phyloP scores from a whole-genome alignment of 495 filamentous ascomycete species.

The Neurospora tetraspora region DNA sequence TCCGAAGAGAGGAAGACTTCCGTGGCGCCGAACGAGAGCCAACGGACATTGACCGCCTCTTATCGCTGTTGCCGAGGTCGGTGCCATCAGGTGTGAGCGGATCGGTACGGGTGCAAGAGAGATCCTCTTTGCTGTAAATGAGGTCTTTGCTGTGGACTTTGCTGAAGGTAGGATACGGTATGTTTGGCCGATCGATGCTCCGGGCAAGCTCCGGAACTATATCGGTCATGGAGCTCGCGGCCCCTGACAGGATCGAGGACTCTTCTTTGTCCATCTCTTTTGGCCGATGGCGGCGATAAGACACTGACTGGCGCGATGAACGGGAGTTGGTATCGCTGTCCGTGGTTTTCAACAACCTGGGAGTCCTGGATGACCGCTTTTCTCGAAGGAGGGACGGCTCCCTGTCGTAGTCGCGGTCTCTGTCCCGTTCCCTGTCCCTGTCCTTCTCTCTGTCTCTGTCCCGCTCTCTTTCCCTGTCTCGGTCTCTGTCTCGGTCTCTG shows the following conservation, averaged over 20 bases:
- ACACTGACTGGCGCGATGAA: slow-evolving; percentile 16
- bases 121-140: slow-evolving; percentile 51
- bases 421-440: slow-evolving; percentile 8
- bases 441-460: background rate
- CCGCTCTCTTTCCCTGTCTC: background rate
- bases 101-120: slow-evolving; percentile 32
- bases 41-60: slow-evolving; percentile 30
- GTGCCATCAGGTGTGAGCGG: slow-evolving; percentile 73
- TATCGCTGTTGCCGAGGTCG: slow-evolving; percentile 51
- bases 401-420: background rate
- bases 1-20: slow-evolving; percentile 20
- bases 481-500: slow-evolving; percentile 15
- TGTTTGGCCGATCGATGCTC: slow-evolving; percentile 41
- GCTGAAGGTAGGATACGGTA: slow-evolving; percentile 78
- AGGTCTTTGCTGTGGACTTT: slow-evolving; percentile 84
- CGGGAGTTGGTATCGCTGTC: slow-evolving; percentile 24
- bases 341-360: slow-evolving; percentile 22
- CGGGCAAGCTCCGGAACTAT: slow-evolving; percentile 41
- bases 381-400: slow-evolving; percentile 9
- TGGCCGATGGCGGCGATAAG: slow-evolving; percentile 29
- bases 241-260: slow-evolving; percentile 11
- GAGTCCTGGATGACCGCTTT: slow-evolving; percentile 26
- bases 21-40: slow-evolving; percentile 14
- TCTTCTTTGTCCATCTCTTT: slow-evolving; percentile 33
- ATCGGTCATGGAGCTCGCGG: slow-evolving; percentile 31